Evolutionary conservation across 1,284 basidiomycete species (phyloP), one percentile per base, ranked within the genome.

Genomic region (Paramarasmius palmivorus): DNA sequence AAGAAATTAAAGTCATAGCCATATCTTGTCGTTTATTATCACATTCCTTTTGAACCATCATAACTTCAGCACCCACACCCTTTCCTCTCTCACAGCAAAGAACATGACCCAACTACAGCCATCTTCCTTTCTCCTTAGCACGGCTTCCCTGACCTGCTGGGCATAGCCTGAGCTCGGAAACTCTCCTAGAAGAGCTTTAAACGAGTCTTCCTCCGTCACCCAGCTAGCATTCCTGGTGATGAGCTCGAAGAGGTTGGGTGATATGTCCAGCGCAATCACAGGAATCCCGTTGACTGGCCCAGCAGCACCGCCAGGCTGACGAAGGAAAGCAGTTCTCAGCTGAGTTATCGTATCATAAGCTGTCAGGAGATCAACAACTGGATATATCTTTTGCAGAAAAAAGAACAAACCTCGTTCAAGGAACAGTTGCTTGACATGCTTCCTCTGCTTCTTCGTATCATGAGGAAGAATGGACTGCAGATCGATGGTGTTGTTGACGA

Each of bases 401-500:
- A 15, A 15, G 8, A 5, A 32, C 19, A 22, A 10, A 88, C 88
- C 87, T 74, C 82, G 76, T 54, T 90, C 86, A 26, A 82, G 61
- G 60, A 87, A 81, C 23, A 90, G 75, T 47, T 88, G 80, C 65
- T 89, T 90, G 25, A 83, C 79, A 20, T 83, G 79, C 62, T 85
- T 90, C 38, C 85, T 74, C 55, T 86, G 84, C 64, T 91, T 91
- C 73, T 89, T 90, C 12, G 76, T 68, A 59, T 91, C 89, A 3
- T 77, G 71, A 0, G 88, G 86, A 3, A 84, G 72, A 7, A 91
- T 66, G 3, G 91, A 68, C 36, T 78, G 68, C 5, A 57, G 42
- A 25, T 57, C 55, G 36, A 40, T n/a, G 41, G 17, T 22, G 45
- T 49, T n/a, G 41, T 23, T 17, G 22, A n/a, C 14, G 42, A 10